Percentiles rank a stretch among this genome's conserved stretches.
Conservation (phyloP, 257 asterid genomes). For the Solanum chmielewskii region DNA sequence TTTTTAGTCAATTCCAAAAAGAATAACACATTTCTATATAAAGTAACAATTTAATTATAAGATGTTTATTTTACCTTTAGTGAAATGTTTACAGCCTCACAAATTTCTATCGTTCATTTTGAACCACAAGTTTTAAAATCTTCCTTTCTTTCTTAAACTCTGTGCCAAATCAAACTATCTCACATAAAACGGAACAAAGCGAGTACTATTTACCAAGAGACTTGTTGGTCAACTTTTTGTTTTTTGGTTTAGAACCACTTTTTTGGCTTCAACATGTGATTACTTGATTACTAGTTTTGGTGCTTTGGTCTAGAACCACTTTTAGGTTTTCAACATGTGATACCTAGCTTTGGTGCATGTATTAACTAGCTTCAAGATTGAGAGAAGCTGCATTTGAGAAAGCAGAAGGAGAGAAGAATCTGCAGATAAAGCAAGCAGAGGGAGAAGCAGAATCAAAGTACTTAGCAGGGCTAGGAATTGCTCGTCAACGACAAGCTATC, state of each 20-base stretch:
- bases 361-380: slow-evolving; percentile 7
- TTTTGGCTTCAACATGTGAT: background rate
- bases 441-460: slow-evolving; percentile 16
- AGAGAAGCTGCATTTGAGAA: slow-evolving; percentile 12
- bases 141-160: too few relatives aligned
- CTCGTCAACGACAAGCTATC: slow-evolving; percentile 17
- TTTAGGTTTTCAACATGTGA: background rate
- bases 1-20: too few relatives aligned
- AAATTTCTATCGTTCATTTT: too few relatives aligned
- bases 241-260: background rate
- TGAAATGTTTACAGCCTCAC: too few relatives aligned
- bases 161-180: too few relatives aligned
- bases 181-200: accelerated
- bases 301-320: background rate
- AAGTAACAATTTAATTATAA: too few relatives aligned
- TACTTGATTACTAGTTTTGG: background rate
- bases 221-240: background rate
- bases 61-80: accelerated
- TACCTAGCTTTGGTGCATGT: background rate
- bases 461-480: slow-evolving; percentile 19
- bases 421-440: slow-evolving; percentile 21
- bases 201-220: background rate
- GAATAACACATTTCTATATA: too few relatives aligned
- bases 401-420: slow-evolving; percentile 19
- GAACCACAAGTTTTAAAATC: too few relatives aligned